Evolutionary conservation across 2,329 filamentous ascomycete species (phyloP).

Genomic region (Neonectria ditissima): DNA sequence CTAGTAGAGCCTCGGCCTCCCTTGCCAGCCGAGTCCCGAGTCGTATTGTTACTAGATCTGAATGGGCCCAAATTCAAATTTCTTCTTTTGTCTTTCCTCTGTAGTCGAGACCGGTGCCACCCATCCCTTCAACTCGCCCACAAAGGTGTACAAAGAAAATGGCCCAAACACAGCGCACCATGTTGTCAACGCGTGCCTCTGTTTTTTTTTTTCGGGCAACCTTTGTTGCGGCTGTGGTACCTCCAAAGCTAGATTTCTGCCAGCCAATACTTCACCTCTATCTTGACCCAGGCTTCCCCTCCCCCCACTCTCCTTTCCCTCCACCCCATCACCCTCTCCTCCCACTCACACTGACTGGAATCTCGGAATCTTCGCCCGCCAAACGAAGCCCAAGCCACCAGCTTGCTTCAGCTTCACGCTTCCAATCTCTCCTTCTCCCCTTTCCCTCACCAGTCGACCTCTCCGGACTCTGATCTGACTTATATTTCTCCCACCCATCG

Average conservation of each 20-base stretch:
- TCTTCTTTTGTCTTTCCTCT: background rate
- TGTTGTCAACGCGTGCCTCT: constrained; percentile 13
- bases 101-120: constrained; percentile 1
- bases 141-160: constrained; percentile 12
- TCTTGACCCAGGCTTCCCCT: constrained; percentile 39
- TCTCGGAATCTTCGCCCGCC: constrained; percentile 40
- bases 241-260: constrained; percentile 10
- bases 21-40: background rate
- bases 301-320: constrained; percentile 44
- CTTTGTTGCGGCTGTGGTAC: constrained; percentile 14
- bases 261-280: constrained; percentile 5
- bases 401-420: constrained; percentile 32
- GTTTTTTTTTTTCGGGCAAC: constrained; percentile 16
- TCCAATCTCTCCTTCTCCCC: constrained; percentile 12
- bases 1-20: background rate
- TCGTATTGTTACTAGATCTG: background rate
- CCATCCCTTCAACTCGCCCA: constrained; percentile 1
- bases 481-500: constrained; percentile 31
- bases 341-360: constrained; percentile 41
- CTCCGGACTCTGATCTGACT: constrained; percentile 25
- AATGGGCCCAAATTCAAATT: background rate
- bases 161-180: constrained; percentile 1
- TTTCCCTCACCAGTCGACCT: constrained; percentile 8
- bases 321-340: constrained; percentile 41
- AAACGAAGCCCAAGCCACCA: constrained; percentile 36